Base-by-base conservation (phyloP, 768 basidiomycete species). In the Sarcodon aspratus region DNA sequence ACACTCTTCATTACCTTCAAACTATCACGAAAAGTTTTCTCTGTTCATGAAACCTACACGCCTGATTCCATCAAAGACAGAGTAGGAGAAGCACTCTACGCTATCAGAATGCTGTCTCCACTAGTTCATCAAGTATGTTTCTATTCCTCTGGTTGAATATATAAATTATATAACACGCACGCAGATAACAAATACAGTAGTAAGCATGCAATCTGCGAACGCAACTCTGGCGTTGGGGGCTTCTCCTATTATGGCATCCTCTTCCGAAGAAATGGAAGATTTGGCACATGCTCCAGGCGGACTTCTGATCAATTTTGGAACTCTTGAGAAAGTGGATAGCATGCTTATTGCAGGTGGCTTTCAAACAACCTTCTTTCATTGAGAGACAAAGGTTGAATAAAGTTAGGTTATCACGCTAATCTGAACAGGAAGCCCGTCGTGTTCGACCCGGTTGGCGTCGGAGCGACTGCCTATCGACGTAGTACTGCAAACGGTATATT, bases 231-330 rank as follows among this genome's bases (percentile, higher is more conserved):
- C 91, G 0, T 58, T 96, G 4, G 85, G 87, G 13, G 91, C 81
- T 11, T 92, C 88, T 51, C 94, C 94, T 0, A 93, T 97, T 60
- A 97, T 97, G 94, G 87, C 93, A 3, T 83, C 86, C 15, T 79
- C 83, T 18, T 74, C 82, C 0, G 70, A 75, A 50, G 94, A 97
- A 61, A 91, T 92, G 74, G 73, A 77, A 27, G 87, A 94, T 52
- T 71, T 97, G 15, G 70, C 79, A 48, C 67, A 68, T 33, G 73
- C 82, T 44, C 75, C 75, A 42, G 78, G 79, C 12, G 80, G 80
- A 1, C 69, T 94, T 13, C 71, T 97, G 5, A 70, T 96, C 51
- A 96, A 97, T 62, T 86, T 94, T 50, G 94, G 94, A 35, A 91
- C 90, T 3, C 64, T 92, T 13, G 72, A 71, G 10, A 73, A 79